Evolutionary conservation across 768 basidiomycete species (phyloP).

Genomic region (Auriscalpium microsporum): DNA sequence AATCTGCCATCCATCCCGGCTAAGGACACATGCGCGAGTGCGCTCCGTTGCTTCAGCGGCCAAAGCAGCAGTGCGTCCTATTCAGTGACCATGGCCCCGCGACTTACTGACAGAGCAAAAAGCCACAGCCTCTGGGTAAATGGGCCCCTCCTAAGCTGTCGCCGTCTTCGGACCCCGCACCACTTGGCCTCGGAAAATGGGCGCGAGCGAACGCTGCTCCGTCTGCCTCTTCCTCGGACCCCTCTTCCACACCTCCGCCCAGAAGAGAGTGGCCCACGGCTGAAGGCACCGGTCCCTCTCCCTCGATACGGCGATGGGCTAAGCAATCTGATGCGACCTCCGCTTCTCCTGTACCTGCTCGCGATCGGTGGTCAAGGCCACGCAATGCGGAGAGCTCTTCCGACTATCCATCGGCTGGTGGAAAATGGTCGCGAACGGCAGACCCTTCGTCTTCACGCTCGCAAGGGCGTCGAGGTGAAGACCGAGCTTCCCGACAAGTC

Average conservation of each 20-base stretch:
- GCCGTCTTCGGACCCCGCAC: not conserved
- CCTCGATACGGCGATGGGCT: not conserved
- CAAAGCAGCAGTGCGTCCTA: conserved; percentile 11
- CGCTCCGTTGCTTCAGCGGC: conserved; percentile 3
- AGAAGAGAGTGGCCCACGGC: not conserved
- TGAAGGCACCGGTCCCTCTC: not conserved
- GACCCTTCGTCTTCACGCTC: too few relatives aligned
- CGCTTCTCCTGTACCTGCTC: not conserved
- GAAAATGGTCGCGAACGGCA: not conserved
- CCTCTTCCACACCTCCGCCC: not conserved
- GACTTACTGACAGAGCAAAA: not conserved
- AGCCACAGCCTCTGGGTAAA: conserved; percentile 5
- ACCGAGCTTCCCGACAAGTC: not conserved
- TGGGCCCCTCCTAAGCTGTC: not conserved
- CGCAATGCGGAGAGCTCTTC: not conserved
- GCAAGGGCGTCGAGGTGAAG: too few relatives aligned
- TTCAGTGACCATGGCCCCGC: not conserved
- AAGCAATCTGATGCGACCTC: not conserved
- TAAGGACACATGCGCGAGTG: not conserved
- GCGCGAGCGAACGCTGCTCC: not conserved
- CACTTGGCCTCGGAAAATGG: conserved; percentile 10
- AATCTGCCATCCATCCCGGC: not conserved
- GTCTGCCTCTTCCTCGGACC: not conserved
- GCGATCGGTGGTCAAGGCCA: not conserved
- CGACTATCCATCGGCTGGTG: not conserved